A percentile compares a stretch with the other conserved stretches of the same genome.
Evolutionary conservation across 2,329 filamentous ascomycete genomes (phyloP).

Genomic region (Canariomyces notabilis): DNA sequence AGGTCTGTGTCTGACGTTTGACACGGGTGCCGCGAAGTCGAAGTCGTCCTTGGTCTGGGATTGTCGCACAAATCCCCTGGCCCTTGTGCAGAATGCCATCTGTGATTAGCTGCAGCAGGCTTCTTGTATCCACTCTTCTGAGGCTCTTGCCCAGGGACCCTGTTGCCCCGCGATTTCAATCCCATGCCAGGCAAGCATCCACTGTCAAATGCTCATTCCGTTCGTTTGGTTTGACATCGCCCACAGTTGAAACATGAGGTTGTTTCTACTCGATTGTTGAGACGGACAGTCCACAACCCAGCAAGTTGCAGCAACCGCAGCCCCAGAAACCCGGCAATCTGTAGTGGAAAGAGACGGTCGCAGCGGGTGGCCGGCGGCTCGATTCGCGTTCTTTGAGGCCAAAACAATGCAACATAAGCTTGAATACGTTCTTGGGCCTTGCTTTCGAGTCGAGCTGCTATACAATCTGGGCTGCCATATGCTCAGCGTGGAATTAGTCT

Average conservation of each 20-base stretch:
- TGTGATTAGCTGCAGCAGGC: constrained; percentile 20
- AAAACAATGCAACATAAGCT: neutral
- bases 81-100: constrained; percentile 7
- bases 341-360: constrained; percentile 5
- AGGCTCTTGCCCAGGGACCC: constrained; percentile 23
- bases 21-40: constrained; percentile 32
- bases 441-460: too few species aligned
- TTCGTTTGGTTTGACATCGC: constrained; percentile 32
- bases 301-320: constrained; percentile 14
- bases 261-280: constrained; percentile 28
- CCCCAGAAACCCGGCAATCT: constrained; percentile 2
- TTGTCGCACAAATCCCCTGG: constrained; percentile 24
- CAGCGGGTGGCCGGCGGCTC: constrained; percentile 17
- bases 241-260: constrained; percentile 32
- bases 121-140: constrained; percentile 15
- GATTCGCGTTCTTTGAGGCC: neutral
- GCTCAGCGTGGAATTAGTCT: too few species aligned
- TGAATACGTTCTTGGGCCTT: too few species aligned
- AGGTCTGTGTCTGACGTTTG: constrained; percentile 38
- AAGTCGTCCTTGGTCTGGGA: constrained; percentile 34
- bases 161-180: constrained; percentile 12
- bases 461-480: too few species aligned
- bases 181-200: constrained; percentile 4
- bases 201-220: constrained; percentile 12
- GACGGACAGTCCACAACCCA: constrained; percentile 1